Base-by-base conservation (phyloP, 768 basidiomycete genomes). In the Leucocoprinus leucothites region DNA sequence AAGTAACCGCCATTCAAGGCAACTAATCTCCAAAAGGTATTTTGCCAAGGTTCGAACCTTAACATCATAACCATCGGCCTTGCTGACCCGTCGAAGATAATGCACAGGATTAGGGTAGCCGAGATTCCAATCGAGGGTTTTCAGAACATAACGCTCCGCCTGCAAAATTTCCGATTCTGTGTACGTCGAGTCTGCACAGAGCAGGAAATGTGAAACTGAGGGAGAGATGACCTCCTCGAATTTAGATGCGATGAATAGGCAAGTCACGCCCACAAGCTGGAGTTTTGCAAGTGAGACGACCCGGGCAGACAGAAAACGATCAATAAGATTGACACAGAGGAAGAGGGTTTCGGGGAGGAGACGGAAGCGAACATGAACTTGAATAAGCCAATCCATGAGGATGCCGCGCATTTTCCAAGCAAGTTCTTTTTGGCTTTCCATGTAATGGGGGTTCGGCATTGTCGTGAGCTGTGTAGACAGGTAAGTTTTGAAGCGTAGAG, bases 331-430 rank as follows among this genome's bases (percentile, higher is more conserved):
- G 62, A 92, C 82, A 63, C 87, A 87, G 54, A 98, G 82, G 76
- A 97, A 98, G 43, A 98, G 84, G 0, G 97, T 98, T 73, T 99
- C 96, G 1, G 94, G 89, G 7, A 95, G 79, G 9, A 98, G 80
- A 60, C 89, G 86, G 79, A 96, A 98, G 60, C 92, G 89, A 60
- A 84, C 82, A 69, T 98, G 97, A 19, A 98, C 87, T 72, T 95
- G 94, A 61, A 98, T 88, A 58, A 98, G 77, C 95, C 95, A 98
- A 74, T 98, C 96, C 56, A 89, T 87, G 24, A 98, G 81, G 60
- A 98, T 90, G 6, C 89, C 88, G 8, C 96, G 91, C 91, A 96
- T 96, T 60, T 90, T 89, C 96, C 96, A 98, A 1, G 91, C 89
- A 40, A 99, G 81, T 60, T 98, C 93, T 63, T 87, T 89, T 71